Base-by-base conservation (phyloP, 371 early-diverging fungal species). In the Mucor irregularis region DNA sequence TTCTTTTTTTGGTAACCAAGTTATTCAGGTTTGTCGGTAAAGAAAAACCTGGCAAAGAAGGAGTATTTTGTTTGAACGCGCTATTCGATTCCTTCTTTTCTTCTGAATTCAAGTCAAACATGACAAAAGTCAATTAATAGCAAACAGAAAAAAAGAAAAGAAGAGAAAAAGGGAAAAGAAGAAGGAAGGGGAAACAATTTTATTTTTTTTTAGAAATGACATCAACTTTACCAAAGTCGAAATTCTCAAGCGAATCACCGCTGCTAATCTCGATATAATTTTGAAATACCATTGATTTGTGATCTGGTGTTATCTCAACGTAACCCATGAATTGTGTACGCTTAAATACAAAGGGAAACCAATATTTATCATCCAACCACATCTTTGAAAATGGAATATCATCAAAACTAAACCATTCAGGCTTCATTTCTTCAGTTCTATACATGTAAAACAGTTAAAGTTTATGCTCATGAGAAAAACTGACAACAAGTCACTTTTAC, bases 391-490 rank as follows among this genome's bases (percentile, higher is more conserved):
- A 82, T 6, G 84, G 82, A 38, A 84, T 74, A 11, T 67, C 60
- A 17, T 68, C 57, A 46, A 72, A 76, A 3, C 58, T n/a, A 34
- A 78, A 84, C 85, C 84, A 85, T 56, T 83, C 64, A 5, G 85
- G 85, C 22, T 69, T 70, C 85, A 85, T 85, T 64, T 85, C 85
- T 13, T 85, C 85, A 8, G 82, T 78, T 42, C 83, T 82, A 61
- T 8, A 34, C 4, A 17, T 22, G 8, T n/a, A n/a, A n/a, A n/a
- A n/a, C n/a, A n/a, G n/a, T n/a, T n/a, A n/a, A n/a, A n/a, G n/a
- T n/a, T n/a, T n/a, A n/a, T n/a, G n/a, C n/a, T n/a, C 22, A 25
- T 44, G 14, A 53, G 10, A 2, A 19, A 31, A 42, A 24, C 14
- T 34, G 28, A 16, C 5, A 14, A 46, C 24, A 4, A 19, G 7